Percentiles rank a stretch among this genome's conserved stretches.
These are phyloP conservation scores for Erysimum pusillum DNA, from an alignment of 441 rosid species.

Conservation along the genomic window DNA sequence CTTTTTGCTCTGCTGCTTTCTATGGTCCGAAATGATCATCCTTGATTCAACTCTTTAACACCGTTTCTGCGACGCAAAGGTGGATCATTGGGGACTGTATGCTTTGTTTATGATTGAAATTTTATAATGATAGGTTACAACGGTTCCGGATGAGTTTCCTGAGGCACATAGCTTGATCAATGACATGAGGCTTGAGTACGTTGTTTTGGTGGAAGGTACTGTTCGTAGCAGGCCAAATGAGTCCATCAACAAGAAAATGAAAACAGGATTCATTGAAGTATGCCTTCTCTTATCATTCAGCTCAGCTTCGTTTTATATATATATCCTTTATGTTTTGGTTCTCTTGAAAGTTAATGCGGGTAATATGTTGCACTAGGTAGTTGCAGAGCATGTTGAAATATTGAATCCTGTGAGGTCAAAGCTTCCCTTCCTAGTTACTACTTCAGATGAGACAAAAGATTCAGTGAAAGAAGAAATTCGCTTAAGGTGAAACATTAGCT, in stretches of 20 bases:
- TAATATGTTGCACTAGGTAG: constrained; percentile 60
- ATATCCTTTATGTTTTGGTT: constrained; percentile 17
- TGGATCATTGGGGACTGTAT: constrained; percentile 25
- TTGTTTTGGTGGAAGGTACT: constrained; percentile 82
- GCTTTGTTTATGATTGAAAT: constrained; percentile 17
- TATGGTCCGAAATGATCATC: not conserved
- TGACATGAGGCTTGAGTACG: constrained; percentile 87
- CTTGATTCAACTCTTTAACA: not conserved
- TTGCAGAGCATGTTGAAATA: constrained; percentile 86
- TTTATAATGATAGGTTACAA: constrained; percentile 40
- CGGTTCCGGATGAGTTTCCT: constrained; percentile 86
- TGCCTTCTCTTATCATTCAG: constrained; percentile 23
- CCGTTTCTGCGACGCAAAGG: not conserved
- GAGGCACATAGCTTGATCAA: constrained; percentile 79
- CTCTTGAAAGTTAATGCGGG: constrained; percentile 24
- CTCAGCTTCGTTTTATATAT: constrained; percentile 1
- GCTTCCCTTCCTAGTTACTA: constrained; percentile 88
- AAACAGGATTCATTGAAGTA: constrained; percentile 92
- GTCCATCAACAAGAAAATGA: constrained; percentile 87
- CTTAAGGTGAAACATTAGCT: constrained; percentile 64
- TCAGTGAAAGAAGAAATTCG: constrained; percentile 85
- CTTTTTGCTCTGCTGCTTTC: constrained; percentile 2
- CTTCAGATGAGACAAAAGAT: constrained; percentile 82
- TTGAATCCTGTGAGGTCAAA: constrained; percentile 84
- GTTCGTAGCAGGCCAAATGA: constrained; percentile 79